phyloP scores from a whole-genome alignment of 2,329 filamentous ascomycete genomes.

The Colletotrichum tropicale region DNA sequence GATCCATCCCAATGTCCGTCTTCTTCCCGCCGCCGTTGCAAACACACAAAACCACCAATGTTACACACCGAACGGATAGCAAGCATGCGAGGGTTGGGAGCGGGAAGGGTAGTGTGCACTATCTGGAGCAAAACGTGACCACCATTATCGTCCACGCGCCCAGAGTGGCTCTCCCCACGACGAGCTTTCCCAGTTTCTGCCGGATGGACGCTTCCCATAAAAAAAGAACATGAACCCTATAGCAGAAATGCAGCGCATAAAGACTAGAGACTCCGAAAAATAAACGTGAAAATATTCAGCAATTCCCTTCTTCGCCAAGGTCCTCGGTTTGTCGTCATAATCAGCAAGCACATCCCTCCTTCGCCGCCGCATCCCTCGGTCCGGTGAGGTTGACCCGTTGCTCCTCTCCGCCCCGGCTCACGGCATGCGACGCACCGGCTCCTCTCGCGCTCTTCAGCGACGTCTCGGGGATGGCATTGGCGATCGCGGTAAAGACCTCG shows the following conservation, averaged over 20 bases:
- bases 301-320: constrained; percentile 10
- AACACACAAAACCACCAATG: background rate
- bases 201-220: constrained; percentile 19
- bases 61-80: constrained; percentile 8
- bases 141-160: background rate
- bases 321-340: background rate
- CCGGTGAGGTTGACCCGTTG: constrained; percentile 84
- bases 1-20: constrained; percentile 9
- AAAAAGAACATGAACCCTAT: background rate
- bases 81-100: background rate
- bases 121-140: background rate
- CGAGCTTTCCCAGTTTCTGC: background rate
- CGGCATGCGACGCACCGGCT: constrained; percentile 63
- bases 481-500: constrained; percentile 97
- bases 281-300: background rate
- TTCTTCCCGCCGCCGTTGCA: background rate
- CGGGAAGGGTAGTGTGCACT: background rate
- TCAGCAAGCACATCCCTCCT: constrained; percentile 91
- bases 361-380: constrained; percentile 74
- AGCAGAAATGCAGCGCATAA: constrained; percentile 20
- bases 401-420: constrained; percentile 63
- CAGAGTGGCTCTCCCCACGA: background rate
- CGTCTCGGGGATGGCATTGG: constrained; percentile 96
- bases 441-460: constrained; percentile 88
- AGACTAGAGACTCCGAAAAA: constrained; percentile 17